These are phyloP conservation scores for Lipomyces yamanashiensis DNA, from an alignment of 805 yeast species.

Conservation along the genomic window DNA sequence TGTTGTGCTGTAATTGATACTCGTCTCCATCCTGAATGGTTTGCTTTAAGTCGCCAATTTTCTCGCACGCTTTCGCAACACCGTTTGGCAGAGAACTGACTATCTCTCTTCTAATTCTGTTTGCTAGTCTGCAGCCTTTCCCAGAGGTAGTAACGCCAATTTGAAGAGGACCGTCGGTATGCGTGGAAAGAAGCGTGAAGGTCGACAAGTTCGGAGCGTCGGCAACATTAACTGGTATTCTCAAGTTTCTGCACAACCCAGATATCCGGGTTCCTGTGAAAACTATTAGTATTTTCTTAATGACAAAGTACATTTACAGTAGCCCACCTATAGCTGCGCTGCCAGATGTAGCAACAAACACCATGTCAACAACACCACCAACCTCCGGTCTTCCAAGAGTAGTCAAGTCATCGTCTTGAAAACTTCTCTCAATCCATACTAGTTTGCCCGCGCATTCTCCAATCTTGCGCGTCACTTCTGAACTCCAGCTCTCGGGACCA, in stretches of 20 bases:
- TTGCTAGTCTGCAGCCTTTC: slow-evolving; percentile 86
- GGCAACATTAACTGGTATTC: slow-evolving; percentile 83
- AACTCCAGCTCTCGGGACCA: slow-evolving; percentile 10
- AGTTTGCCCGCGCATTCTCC: not conserved
- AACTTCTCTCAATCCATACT: slow-evolving; percentile 45
- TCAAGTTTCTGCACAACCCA: slow-evolving; percentile 56
- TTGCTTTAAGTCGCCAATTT: slow-evolving; percentile 68
- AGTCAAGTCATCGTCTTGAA: slow-evolving; percentile 53
- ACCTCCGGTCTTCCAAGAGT: slow-evolving; percentile 66
- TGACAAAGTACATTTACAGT: not conserved
- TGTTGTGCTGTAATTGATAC: slow-evolving; percentile 39
- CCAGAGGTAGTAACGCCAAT: slow-evolving; percentile 85
- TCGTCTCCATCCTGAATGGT: slow-evolving; percentile 60
- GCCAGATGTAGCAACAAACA: slow-evolving; percentile 61
- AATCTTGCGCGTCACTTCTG: slow-evolving; percentile 8
- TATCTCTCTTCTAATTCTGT: slow-evolving; percentile 76
- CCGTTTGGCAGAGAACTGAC: slow-evolving; percentile 65
- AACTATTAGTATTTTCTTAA: not conserved
- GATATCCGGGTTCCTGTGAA: slow-evolving; percentile 51
- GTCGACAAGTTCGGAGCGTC: slow-evolving; percentile 75
- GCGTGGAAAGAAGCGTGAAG: slow-evolving; percentile 75
- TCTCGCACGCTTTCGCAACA: slow-evolving; percentile 68
- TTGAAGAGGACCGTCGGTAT: slow-evolving; percentile 72
- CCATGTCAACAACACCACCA: slow-evolving; percentile 70
- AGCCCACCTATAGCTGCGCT: slow-evolving; percentile 7